Evolutionary conservation across 106 monocot genomes (phyloP), one percentile per base, ranked within the genome.

Genomic region (Chionographis japonica): DNA sequence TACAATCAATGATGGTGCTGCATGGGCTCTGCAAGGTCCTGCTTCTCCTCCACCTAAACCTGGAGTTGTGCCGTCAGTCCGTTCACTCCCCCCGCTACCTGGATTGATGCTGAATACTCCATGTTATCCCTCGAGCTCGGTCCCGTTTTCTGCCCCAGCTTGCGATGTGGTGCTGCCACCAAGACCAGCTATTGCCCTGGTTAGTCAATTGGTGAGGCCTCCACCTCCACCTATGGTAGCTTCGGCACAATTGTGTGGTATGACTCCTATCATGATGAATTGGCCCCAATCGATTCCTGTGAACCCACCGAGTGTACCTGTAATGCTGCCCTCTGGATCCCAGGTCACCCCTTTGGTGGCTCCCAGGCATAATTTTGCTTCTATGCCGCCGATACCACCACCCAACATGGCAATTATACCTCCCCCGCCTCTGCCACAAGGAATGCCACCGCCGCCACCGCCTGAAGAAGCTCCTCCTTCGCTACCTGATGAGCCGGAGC

Each of bases 41-140:
- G 46, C 46, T 27, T 85, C 86, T 70, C 92, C 89, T 18, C 85
- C 79, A 8, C 89, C 86, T 14, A 86, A 70, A 41, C 90, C 83
- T 59, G 82, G 83, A n/a, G 49, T 27, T 27, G 27, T 90, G 18
- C 92, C 89, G n/a, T 62, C 60, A 5, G 59, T 92, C n/a, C 84
- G 97, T n/a, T 89, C 97, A 1, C 78, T 92, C 43, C 97, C 92
- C 43, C 87, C 83, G n/a, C 95, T 88, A 16, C 86, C 88, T 55
- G 86, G 89, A 50, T 58, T 94, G 60, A 78, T 88, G 4, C 54
- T 89, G 49, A 97, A 92, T 58, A 66, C 92, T 10, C 97, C 97
- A 13, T 72, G 92, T 4, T 79, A 78, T 63, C 63, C 80, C 2
- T 72, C 89, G 42, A 84, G 74, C 66, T 38, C 71, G 2, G 61